These are phyloP conservation scores for Solanum ahanhuiri DNA, from an alignment of 257 asterid genomes.

Conservation along the genomic window DNA sequence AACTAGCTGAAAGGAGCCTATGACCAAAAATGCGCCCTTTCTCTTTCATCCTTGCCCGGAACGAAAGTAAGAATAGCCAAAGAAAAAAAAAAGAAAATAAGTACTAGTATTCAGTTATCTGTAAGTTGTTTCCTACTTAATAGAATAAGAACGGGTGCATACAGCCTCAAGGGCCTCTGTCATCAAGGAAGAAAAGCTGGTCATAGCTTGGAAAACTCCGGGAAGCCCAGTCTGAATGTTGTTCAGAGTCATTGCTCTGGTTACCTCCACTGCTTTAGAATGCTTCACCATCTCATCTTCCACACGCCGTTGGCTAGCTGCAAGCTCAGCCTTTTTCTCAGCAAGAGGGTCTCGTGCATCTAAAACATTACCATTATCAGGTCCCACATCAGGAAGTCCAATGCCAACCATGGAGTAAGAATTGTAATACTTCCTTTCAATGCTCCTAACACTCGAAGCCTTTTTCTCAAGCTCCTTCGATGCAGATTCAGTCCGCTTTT, in stretches of 20 bases:
- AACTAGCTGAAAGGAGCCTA: conserved; percentile 13
- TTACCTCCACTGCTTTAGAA: conserved; percentile 77
- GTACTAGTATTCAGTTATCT: not conserved
- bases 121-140: conserved; percentile 19
- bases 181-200: conserved; percentile 76
- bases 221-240: conserved; percentile 96
- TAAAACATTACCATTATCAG: conserved; percentile 45
- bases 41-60: conserved; percentile 29
- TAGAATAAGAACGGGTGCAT: conserved; percentile 76
- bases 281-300: conserved; percentile 86
- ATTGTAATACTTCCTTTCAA: conserved; percentile 78
- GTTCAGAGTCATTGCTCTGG: conserved; percentile 82
- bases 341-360: conserved; percentile 88
- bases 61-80: conserved; percentile 9
- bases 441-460: conserved; percentile 66
- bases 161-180: conserved; percentile 73
- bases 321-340: conserved; percentile 81
- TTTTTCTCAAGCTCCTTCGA: conserved; percentile 90
- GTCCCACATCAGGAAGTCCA: conserved; percentile 57
- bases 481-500: conserved; percentile 54
- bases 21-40: conserved; percentile 27
- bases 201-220: conserved; percentile 95
- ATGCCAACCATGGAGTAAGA: conserved; percentile 82
- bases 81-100: not conserved
- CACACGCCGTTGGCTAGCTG: conserved; percentile 78